Evolutionary conservation across 495 filamentous ascomycete species (phyloP).

Genomic region (Bryoglossum gracile): DNA sequence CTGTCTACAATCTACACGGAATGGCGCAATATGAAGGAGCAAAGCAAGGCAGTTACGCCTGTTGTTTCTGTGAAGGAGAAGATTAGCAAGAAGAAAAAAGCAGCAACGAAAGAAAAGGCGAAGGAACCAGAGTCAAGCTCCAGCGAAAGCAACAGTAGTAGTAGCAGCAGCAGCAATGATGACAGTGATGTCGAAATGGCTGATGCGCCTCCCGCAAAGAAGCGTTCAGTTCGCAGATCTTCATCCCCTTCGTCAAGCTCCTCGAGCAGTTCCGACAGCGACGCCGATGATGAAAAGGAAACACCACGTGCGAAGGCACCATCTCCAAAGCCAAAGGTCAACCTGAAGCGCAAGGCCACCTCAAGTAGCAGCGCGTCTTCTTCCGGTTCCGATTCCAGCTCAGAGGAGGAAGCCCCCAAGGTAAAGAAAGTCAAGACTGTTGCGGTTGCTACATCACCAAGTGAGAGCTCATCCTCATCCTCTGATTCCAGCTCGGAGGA

Average conservation of each 20-base stretch:
- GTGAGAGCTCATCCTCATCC: conserved; percentile 17
- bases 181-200: conserved; percentile 54
- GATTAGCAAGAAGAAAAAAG: conserved; percentile 26
- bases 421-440: conserved; percentile 27
- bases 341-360: conserved; percentile 59
- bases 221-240: conserved; percentile 19
- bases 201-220: conserved; percentile 35
- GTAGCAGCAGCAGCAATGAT: conserved; percentile 25
- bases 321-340: conserved; percentile 32
- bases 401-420: conserved; percentile 31
- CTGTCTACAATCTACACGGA: conserved; percentile 42
- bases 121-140: conserved; percentile 17
- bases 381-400: conserved; percentile 24
- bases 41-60: not conserved
- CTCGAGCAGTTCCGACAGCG: conserved; percentile 51
- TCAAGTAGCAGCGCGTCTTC: conserved; percentile 40
- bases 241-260: conserved; percentile 41
- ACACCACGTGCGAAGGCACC: conserved; percentile 18
- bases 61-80: not conserved
- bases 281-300: conserved; percentile 55
- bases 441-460: too few relatives aligned
- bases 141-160: conserved; percentile 31
- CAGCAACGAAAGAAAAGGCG: conserved; percentile 29
- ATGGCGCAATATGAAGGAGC: conserved; percentile 30
- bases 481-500: conserved; percentile 32